Base-by-base conservation (phyloP, 2,329 filamentous ascomycete genomes). In the Pleurostoma richardsiae region DNA sequence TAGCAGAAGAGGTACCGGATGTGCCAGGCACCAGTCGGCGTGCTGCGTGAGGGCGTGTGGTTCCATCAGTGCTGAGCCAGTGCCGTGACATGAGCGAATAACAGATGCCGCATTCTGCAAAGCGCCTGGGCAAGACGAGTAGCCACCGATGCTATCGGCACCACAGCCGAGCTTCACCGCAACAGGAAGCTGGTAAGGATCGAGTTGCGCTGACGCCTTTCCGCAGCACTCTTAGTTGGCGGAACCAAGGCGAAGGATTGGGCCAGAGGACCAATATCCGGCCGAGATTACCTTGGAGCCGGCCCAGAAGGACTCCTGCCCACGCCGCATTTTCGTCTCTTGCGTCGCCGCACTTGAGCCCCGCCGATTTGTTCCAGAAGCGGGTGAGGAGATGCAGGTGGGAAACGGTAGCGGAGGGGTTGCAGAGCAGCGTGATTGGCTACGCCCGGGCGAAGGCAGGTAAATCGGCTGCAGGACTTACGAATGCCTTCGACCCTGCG, bases 381-480 rank as follows among this genome's bases (percentile, higher is more conserved):
- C 33, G 33, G 33, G 19, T 19, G 19, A 19, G 19, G 19, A 19
- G 19, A 19, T 36, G 8, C n/a, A 36, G n/a, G 33, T 36, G 33
- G 33, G 33, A 36, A 36, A 36, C 33, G 33, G 8, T 36, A 36
- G 33, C n/a, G 8, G 33, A 36, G n/a, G 33, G 33, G 33, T 36
- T 36, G 33, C 8, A 8, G 33, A 36, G 8, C 8, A 8, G 33
- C 8, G 8, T n/a, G 8, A 36, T 36, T 36, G 33, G 19, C 19
- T 19, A 19, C 19, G 19, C 19, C 19, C 19, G 19, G 19, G 19
- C 19, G 19, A 19, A 19, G 19, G 19, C 19, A 19, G 33, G 33
- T 36, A 36, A n/a, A 2, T 36, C n/a, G 19, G 19, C 19, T 28
- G 19, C 19, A 30, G 5, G 46, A 46, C 46, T 49, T 49, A 49